Base-by-base conservation (phyloP, 106 monocot genomes). In the Acanthochlamys bracteata region DNA sequence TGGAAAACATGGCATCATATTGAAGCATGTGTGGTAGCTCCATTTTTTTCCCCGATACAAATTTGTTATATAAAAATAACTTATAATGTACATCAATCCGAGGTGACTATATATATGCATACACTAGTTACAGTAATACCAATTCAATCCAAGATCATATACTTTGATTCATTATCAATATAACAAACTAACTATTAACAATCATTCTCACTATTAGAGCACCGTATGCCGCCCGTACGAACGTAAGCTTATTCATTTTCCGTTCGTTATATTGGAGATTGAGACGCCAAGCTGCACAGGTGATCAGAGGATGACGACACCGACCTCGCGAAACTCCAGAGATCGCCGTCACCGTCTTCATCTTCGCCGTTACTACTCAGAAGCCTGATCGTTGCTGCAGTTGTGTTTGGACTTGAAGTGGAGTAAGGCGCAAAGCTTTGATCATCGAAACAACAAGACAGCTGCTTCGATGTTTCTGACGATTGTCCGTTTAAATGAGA, bases 301-400 rank as follows among this genome's bases (percentile, higher is more conserved):
- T 61, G 62, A 24, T 83, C 80, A 4, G 80, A 80, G 0, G 63
- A 76, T 10, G 81, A 72, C 10, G 80, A 73, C 1, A 69, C 66
- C 41, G 74, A 67, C 21, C 69, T 21, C 25, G 80, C 66, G 24
- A 82, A 71, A 76, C 87, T 82, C 95, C 90, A 95, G 0, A 95
- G 80, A 53, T 95, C 87, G 25, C 80, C 90, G 49, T 96, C 84
- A 8, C 53, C 73, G 25, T 78, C 90, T 46, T 90, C 84, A 11
- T 46, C 75, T 39, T 53, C 71, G 54, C 58, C 71, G 69, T 24
- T 46, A 60, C 43, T 63, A 16, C 27, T 14, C 58, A 40, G 49
- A 17, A 49, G 49, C 17, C 13, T 4, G 12, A 2, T 61, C 21
- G 17, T 55, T 27, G 22, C 20, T 60, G 23, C 39, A 42, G 25